Percentiles rank a stretch among this genome's conserved stretches.
These are phyloP conservation scores for Epichloe uncinata DNA, from an alignment of 2,329 filamentous ascomycete genomes.

Conservation along the genomic window DNA sequence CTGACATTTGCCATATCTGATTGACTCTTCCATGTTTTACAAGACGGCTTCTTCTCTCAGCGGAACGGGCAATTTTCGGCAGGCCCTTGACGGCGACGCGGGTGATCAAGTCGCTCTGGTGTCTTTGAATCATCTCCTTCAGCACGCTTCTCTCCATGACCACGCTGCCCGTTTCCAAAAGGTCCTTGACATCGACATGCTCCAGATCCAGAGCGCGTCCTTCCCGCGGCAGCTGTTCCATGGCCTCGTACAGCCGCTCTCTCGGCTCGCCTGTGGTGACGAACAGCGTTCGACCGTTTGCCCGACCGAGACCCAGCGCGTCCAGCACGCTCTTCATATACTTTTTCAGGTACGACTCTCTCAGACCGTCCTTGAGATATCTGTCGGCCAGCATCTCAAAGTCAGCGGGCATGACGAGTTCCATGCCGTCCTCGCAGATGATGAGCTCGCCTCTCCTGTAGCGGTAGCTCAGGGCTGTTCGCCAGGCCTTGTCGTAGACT, in stretches of 20 bases:
- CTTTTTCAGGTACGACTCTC: constrained; percentile 43
- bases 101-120: constrained; percentile 52
- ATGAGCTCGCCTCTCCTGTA: constrained; percentile 79
- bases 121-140: constrained; percentile 56
- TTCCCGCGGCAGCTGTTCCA: constrained; percentile 50
- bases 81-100: constrained; percentile 31
- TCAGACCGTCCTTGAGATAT: constrained; percentile 33
- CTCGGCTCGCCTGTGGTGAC: constrained; percentile 55
- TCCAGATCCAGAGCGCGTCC: constrained; percentile 55
- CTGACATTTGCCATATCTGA: too few relatives aligned
- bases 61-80: constrained; percentile 18
- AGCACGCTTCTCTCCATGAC: constrained; percentile 78
- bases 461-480: constrained; percentile 84
- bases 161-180: constrained; percentile 72
- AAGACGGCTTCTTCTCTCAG: constrained; percentile 14
- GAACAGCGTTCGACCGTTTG: constrained; percentile 58
- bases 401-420: constrained; percentile 44
- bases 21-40: not conserved
- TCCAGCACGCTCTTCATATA: constrained; percentile 57
- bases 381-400: constrained; percentile 30
- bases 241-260: constrained; percentile 50
- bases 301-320: constrained; percentile 54
- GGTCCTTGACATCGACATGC: constrained; percentile 93
- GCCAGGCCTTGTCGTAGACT: constrained; percentile 90
- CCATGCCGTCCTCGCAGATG: constrained; percentile 66